Evolutionary conservation across 192 early-diverging fungal genomes (phyloP).

Genomic region (Backusella westeae): DNA sequence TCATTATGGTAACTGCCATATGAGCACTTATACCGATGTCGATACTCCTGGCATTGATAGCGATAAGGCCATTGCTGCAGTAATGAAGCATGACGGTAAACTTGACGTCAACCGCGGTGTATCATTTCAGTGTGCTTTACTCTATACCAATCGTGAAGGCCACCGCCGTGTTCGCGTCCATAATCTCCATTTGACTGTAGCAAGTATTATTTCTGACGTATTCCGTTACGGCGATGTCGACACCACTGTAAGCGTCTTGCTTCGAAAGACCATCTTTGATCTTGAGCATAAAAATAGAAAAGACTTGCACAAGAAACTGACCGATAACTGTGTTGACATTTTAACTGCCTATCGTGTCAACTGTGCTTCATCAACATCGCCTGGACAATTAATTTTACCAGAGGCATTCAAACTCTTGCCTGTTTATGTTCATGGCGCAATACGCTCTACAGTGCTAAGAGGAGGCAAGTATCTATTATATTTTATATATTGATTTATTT

Average conservation of each 20-base stretch:
- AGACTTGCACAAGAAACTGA: slow-evolving; percentile 78
- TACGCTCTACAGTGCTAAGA: slow-evolving; percentile 83
- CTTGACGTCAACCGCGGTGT: slow-evolving; percentile 83
- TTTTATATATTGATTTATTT: not conserved
- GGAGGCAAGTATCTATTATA: slow-evolving; percentile 45
- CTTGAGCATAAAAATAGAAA: slow-evolving; percentile 35
- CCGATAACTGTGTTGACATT: slow-evolving; percentile 87
- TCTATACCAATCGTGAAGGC: slow-evolving; percentile 94
- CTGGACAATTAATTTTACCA: slow-evolving; percentile 95
- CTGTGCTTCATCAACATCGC: slow-evolving; percentile 86
- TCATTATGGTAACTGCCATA: slow-evolving; percentile 93
- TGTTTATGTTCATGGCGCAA: slow-evolving; percentile 79
- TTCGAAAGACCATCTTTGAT: slow-evolving; percentile 57
- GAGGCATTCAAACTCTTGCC: slow-evolving; percentile 95
- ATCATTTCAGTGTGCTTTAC: slow-evolving; percentile 92
- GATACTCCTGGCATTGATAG: slow-evolving; percentile 91
- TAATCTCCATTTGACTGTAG: slow-evolving; percentile 79
- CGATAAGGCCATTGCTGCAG: slow-evolving; percentile 81
- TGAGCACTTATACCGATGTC: slow-evolving; percentile 92
- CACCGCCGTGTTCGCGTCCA: slow-evolving; percentile 90
- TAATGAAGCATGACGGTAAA: slow-evolving; percentile 90
- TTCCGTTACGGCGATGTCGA: slow-evolving; percentile 93
- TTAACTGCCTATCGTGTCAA: slow-evolving; percentile 90
- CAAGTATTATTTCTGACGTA: slow-evolving; percentile 77
- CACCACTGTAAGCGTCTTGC: slow-evolving; percentile 83